phyloP scores from a whole-genome alignment of 139 green algal species.

The Ettlia oleoabundans region DNA sequence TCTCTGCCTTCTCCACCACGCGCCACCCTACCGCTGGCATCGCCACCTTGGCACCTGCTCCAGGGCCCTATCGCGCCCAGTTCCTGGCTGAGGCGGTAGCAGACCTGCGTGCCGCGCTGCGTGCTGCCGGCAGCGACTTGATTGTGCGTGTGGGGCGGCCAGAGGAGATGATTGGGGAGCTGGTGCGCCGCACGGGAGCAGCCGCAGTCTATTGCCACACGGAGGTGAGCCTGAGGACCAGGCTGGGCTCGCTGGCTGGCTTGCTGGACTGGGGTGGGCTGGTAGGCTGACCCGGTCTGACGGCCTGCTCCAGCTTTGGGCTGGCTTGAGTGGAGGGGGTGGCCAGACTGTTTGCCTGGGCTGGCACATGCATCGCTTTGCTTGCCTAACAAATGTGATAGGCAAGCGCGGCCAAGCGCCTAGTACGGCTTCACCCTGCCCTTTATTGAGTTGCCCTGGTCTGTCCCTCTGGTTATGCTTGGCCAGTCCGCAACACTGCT shows the following conservation, averaged over 20 bases:
- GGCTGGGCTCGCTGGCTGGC: neutral
- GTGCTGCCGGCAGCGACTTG: constrained; percentile 55
- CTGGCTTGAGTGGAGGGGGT: no score
- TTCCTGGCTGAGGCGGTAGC: constrained; percentile 70
- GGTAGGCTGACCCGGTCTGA: neutral
- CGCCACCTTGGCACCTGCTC: neutral
- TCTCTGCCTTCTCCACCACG: no score
- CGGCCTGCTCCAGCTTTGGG: no score
- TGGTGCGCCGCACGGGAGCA: constrained; percentile 29
- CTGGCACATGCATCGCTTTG: no score
- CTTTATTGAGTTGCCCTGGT: no score
- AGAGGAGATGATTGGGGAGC: constrained; percentile 52
- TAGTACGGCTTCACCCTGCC: no score
- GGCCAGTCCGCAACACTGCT: no score
- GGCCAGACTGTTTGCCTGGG: no score
- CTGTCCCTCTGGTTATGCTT: no score
- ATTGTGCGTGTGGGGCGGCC: constrained; percentile 65
- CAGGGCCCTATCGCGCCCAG: constrained; percentile 40
- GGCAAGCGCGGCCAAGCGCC: no score
- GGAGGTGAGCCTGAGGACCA: constrained; percentile 47
- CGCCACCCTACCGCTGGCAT: no score
- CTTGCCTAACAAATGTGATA: no score
- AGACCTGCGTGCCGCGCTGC: constrained; percentile 57
- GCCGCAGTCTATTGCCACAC: constrained; percentile 68
- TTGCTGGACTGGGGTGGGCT: neutral